phyloP scores from a whole-genome alignment of 139 green algal species.

The Tetradesmus obliquus region DNA sequence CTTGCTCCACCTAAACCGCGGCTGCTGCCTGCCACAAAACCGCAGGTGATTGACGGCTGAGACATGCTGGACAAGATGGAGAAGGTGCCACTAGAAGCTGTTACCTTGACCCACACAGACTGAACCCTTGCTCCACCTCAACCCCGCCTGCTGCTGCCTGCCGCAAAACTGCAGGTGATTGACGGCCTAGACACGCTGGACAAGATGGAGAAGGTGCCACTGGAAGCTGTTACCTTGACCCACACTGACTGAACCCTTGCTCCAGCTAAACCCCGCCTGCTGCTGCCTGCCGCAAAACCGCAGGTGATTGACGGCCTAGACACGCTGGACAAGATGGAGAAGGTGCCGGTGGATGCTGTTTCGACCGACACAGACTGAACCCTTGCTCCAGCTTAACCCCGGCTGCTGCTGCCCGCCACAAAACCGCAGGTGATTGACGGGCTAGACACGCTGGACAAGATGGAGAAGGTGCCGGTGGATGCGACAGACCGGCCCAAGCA shows the following conservation, averaged over 20 bases:
- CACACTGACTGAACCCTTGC: neutral
- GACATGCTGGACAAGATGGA: slow-evolving; percentile 96
- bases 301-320: slow-evolving; percentile 96
- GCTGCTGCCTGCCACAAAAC: neutral
- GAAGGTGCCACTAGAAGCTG: slow-evolving; percentile 74
- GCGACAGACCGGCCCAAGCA: slow-evolving; percentile 76
- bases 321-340: slow-evolving; percentile 96
- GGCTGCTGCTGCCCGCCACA: neutral
- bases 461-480: slow-evolving; percentile 91
- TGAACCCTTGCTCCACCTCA: neutral
- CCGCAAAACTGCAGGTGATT: slow-evolving; percentile 84
- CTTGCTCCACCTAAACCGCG: neutral
- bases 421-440: slow-evolving; percentile 95
- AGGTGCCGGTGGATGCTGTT: slow-evolving; percentile 68
- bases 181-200: slow-evolving; percentile 62
- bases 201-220: slow-evolving; percentile 92
- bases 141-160: neutral
- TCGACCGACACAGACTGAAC: neutral
- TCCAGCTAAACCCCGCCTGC: neutral
- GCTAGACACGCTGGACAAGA: slow-evolving; percentile 92
- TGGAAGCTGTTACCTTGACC: slow-evolving; percentile 36
- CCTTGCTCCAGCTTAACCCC: neutral
- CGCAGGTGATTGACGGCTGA: slow-evolving; percentile 95
- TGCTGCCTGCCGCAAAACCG: neutral
- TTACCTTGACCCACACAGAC: neutral